A percentile compares a stretch with the other conserved stretches of the same genome.
Evolutionary conservation across 805 yeast species (phyloP).

Genomic region (Ogataea nakhonphanomensis): DNA sequence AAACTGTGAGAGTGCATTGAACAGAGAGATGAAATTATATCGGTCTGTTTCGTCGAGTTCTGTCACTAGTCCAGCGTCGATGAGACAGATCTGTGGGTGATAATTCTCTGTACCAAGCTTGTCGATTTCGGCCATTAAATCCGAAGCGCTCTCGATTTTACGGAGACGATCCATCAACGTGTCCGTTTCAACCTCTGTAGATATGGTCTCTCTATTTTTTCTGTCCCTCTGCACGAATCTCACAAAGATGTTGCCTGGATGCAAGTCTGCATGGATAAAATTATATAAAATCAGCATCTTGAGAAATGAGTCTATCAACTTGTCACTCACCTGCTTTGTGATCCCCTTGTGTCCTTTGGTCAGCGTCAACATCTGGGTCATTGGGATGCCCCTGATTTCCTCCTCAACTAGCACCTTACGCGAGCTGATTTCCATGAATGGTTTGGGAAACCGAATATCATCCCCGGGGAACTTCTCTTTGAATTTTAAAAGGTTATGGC

Average conservation of each 20-base stretch:
- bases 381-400: constrained; percentile 76
- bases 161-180: constrained; percentile 41
- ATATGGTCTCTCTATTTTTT: constrained; percentile 38
- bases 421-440: constrained; percentile 61
- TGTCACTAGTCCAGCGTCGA: constrained; percentile 92
- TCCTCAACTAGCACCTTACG: constrained; percentile 82
- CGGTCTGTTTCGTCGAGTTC: constrained; percentile 77
- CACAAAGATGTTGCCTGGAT: constrained; percentile 87
- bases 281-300: constrained; percentile 92
- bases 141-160: constrained; percentile 31
- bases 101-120: constrained; percentile 53
- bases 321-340: constrained; percentile 69
- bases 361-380: constrained; percentile 62
- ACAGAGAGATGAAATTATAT: constrained; percentile 81
- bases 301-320: constrained; percentile 85
- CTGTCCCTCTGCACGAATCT: constrained; percentile 41
- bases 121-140: constrained; percentile 40
- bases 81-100: constrained; percentile 81
- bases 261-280: constrained; percentile 94
- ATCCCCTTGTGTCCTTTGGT: constrained; percentile 43
- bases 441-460: constrained; percentile 78
- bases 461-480: constrained; percentile 57
- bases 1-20: constrained; percentile 83
- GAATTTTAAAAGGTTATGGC: constrained; percentile 71
- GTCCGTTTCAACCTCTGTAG: constrained; percentile 46